Evolutionary conservation across 2,329 filamentous ascomycete genomes (phyloP).

Genomic region (Fusarium succisae): DNA sequence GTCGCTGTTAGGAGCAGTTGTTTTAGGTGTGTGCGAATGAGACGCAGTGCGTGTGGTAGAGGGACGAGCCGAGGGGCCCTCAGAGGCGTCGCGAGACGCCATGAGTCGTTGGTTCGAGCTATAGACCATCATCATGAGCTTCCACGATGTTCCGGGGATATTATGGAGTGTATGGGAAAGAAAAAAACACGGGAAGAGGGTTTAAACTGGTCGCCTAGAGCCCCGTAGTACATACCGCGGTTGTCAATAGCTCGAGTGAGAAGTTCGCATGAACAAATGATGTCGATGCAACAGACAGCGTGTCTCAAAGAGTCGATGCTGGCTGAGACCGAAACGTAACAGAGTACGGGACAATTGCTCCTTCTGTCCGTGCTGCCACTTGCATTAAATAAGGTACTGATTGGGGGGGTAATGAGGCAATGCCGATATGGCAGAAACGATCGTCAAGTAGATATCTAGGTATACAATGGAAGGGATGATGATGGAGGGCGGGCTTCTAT

Average conservation of each 20-base stretch:
- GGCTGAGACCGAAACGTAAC: conserved; percentile 10
- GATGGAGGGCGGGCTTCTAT: neutral
- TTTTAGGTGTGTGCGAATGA: conserved; percentile 37
- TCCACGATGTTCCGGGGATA: conserved; percentile 1
- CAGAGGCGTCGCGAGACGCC: conserved; percentile 46
- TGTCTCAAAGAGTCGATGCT: conserved; percentile 37
- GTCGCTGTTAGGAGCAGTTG: conserved; percentile 41
- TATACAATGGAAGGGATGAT: conserved; percentile 4
- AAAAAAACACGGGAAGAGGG: neutral
- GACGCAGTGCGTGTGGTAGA: conserved; percentile 45
- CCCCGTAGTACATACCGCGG: conserved; percentile 29
- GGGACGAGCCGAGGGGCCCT: conserved; percentile 45
- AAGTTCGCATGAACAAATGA: conserved; percentile 26
- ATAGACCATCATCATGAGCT: conserved; percentile 44
- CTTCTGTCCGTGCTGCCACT: neutral
- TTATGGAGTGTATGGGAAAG: neutral
- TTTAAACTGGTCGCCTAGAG: conserved; percentile 7
- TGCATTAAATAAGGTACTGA: neutral
- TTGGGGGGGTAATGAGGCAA: neutral
- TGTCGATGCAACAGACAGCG: conserved; percentile 39
- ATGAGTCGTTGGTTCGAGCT: conserved; percentile 45
- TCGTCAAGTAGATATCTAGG: neutral
- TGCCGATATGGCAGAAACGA: conserved; percentile 6
- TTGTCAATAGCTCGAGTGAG: conserved; percentile 16
- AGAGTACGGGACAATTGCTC: conserved; percentile 2